These are phyloP conservation scores for Fusarium agapanthi DNA, from an alignment of 2,329 filamentous ascomycete genomes.

Conservation along the genomic window DNA sequence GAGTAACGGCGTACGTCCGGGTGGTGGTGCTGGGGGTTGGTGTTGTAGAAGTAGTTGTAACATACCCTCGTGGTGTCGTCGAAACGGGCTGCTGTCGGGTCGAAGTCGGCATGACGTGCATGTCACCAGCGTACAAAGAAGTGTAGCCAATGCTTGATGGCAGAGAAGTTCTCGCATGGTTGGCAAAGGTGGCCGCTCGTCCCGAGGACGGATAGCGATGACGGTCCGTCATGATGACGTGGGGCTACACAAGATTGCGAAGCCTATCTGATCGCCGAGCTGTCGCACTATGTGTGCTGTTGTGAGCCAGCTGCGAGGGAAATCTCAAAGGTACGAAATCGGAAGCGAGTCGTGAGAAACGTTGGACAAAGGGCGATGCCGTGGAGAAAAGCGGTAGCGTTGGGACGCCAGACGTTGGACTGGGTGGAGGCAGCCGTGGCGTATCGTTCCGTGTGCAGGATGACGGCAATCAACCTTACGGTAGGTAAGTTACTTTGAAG, in stretches of 20 bases:
- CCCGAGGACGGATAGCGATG: conserved; percentile 54
- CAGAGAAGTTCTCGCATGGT: conserved; percentile 62
- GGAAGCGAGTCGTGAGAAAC: conserved; percentile 20
- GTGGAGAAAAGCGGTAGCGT: conserved; percentile 24
- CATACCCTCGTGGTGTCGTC: conserved; percentile 46
- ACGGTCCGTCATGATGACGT: conserved; percentile 57
- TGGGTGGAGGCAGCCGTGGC: conserved; percentile 21
- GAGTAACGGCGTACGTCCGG: conserved; percentile 65
- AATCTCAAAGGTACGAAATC: conserved; percentile 1
- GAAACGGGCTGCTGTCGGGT: conserved; percentile 44
- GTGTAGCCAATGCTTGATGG: conserved; percentile 61
- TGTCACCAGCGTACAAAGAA: conserved; percentile 61
- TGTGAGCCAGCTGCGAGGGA: conserved; percentile 2
- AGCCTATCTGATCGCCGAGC: conserved; percentile 8
- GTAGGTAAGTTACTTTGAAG: conserved; percentile 6
- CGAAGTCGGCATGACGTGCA: conserved; percentile 60
- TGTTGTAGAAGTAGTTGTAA: conserved; percentile 46
- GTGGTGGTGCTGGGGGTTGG: conserved; percentile 54
- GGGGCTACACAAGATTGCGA: conserved; percentile 12
- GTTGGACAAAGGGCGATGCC: conserved; percentile 29
- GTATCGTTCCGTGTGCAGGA: conserved; percentile 27
- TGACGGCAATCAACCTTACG: conserved; percentile 28
- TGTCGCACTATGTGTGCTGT: conserved; percentile 13
- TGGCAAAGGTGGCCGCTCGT: conserved; percentile 56
- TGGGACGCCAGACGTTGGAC: conserved; percentile 16